Conservation (phyloP, 2,329 filamentous ascomycete species). For the Neonectria coccinea region DNA sequence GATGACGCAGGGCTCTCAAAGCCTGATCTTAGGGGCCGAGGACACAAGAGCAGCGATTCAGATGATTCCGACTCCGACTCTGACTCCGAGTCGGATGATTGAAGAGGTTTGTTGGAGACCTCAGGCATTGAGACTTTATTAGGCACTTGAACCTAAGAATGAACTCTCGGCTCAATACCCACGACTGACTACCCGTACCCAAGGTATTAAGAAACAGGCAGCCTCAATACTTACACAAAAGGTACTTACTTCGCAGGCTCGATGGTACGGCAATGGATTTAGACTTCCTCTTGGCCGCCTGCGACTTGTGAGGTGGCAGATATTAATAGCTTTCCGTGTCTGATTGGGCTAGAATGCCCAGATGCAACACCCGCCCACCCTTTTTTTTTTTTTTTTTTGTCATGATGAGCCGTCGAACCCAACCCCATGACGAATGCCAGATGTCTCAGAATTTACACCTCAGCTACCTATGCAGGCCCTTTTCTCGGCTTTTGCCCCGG, state of each 20-base stretch:
- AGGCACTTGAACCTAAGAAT: neutral
- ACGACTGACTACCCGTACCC: too few species aligned
- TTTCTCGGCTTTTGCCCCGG: neutral
- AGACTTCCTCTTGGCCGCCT: neutral
- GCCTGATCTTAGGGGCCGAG: too few species aligned
- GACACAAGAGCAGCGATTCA: neutral
- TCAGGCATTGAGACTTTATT: neutral
- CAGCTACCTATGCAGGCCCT: neutral
- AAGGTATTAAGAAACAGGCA: too few species aligned
- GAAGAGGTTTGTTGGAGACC: neutral
- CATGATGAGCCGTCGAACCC: neutral
- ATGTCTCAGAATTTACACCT: neutral
- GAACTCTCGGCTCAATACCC: neutral
- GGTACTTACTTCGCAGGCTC: neutral
- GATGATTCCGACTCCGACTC: neutral
- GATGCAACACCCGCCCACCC: neutral
- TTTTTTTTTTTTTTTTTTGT: neutral
- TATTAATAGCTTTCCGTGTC: neutral
- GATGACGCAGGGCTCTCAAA: neutral
- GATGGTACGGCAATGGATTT: neutral
- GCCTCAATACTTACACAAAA: neutral
- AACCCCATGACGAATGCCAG: neutral
- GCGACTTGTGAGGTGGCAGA: neutral
- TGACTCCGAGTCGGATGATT: neutral
- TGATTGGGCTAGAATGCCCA: neutral